A percentile compares a stretch with the other conserved stretches of the same genome.
Conservation (phyloP, 139 green algal species). For the Deuterostichococcus epilithicus region DNA sequence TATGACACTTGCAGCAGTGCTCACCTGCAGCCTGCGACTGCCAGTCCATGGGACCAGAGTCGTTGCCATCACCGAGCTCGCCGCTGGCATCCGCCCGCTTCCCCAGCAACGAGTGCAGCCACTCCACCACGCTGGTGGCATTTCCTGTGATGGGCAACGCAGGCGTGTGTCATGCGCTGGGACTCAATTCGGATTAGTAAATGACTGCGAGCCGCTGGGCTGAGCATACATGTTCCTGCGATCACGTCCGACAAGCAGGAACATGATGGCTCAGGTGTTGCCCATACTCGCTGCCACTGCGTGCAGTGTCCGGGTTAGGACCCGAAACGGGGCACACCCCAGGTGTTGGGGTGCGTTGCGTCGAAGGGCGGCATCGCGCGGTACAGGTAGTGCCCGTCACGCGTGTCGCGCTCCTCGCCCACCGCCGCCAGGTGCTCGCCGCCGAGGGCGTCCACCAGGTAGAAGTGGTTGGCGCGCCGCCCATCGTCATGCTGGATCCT, state of each 20-base stretch:
- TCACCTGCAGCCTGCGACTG: not conserved
- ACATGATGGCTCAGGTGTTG: no score
- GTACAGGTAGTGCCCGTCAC: slow-evolving; percentile 57
- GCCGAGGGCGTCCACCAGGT: slow-evolving; percentile 29
- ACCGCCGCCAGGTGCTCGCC: slow-evolving; percentile 32
- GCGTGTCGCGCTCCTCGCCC: slow-evolving; percentile 44
- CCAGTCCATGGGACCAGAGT: slow-evolving; percentile 1
- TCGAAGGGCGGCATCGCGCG: slow-evolving; percentile 2
- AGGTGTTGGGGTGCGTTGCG: not conserved
- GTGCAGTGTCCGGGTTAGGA: no score
- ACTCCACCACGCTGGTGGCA: not conserved
- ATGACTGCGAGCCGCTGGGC: no score
- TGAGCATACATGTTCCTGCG: no score
- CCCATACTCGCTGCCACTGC: no score
- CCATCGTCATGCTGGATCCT: slow-evolving; percentile 23
- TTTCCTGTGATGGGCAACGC: not conserved
- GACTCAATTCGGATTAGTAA: no score
- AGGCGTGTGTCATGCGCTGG: no score
- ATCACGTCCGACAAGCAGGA: no score
- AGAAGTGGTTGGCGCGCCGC: slow-evolving; percentile 33
- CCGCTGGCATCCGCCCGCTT: not conserved
- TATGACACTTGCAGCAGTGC: no score
- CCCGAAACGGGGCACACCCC: not conserved
- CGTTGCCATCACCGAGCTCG: no score
- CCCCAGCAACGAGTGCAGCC: not conserved